phyloP scores from a whole-genome alignment of 805 yeast species.

The Candida orba region DNA sequence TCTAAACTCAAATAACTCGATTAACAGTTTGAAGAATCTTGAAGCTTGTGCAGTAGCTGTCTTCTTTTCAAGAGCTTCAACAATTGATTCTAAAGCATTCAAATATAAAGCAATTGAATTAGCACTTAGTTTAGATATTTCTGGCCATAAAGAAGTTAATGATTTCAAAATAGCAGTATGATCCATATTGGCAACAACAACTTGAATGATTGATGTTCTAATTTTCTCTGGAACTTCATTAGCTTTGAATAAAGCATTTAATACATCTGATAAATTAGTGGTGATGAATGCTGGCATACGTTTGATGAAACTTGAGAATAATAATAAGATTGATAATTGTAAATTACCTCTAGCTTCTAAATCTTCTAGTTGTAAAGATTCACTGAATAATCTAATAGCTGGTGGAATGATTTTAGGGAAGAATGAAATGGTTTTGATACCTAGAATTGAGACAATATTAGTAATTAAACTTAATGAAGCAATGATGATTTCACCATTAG shows the following conservation, averaged over 20 bases:
- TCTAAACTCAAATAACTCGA: conserved; percentile 66
- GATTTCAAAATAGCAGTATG: conserved; percentile 53
- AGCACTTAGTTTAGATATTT: conserved; percentile 30
- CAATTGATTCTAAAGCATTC: conserved; percentile 55
- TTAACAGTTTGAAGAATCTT: conserved; percentile 58
- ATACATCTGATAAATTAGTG: conserved; percentile 56
- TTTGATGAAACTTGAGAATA: conserved; percentile 68
- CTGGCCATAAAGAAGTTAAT: conserved; percentile 57
- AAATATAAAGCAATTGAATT: conserved; percentile 62
- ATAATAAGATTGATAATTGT: conserved; percentile 64
- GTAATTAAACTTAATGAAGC: conserved; percentile 70
- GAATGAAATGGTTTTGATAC: conserved; percentile 78
- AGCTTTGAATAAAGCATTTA: conserved; percentile 51
- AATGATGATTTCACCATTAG: conserved; percentile 55
- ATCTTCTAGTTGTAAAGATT: conserved; percentile 18
- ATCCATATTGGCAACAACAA: conserved; percentile 63
- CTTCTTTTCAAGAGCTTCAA: conserved; percentile 66
- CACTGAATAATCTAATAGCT: conserved; percentile 51
- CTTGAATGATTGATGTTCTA: conserved; percentile 54
- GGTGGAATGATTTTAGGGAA: conserved; percentile 84
- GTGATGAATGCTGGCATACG: conserved; percentile 81
- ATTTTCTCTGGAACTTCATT: conserved; percentile 50
- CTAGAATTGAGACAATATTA: conserved; percentile 62
- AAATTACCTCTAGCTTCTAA: conserved; percentile 30
- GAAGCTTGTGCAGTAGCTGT: conserved; percentile 66